Base-by-base conservation (phyloP, 2,329 filamentous ascomycete genomes). In the Septoria linicola region DNA sequence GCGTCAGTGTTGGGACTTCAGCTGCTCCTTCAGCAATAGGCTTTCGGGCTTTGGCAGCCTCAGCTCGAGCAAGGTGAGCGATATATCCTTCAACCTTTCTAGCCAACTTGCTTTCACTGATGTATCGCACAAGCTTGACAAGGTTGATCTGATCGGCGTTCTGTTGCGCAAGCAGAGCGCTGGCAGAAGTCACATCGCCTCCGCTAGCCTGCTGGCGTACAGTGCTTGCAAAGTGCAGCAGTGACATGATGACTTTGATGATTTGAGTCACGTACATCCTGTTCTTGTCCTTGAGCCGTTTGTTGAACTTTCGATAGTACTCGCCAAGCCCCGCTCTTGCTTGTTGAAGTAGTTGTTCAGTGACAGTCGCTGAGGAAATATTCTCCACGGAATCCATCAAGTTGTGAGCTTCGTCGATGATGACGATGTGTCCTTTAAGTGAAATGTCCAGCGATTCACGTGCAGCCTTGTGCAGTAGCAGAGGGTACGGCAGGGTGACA, bases 341-440 rank as follows among this genome's bases (percentile, higher is more conserved):
- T 52, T 80, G 79, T 42, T 81, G 81, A 14, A 97, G 74, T 56
- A 96, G 90, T 20, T 74, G 74, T 3, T 95, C 73, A 2, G 81
- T 82, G 16, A 97, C 79, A 30, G 87, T 82, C 0, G 89, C 82
- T 0, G 91, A 91, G 67, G 96, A 84, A 27, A 96, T 93, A 39
- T 84, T 86, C 13, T 89, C 82, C 39, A 99, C 89, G 0, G 92
- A 90, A 68, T 96, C 91, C 86, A 96, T 96, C 45, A 99, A 81
- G 65, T 99, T 99, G 68, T 99, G 93, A 0, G 93, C 93, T 73
- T 99, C 93, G 61, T 99, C 93, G 41, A 99, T 88, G 20, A 99
- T 87, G n/a, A 99, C 84, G 0, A 99, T 78, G 64, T 95, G 93
- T 4, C 84, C 83, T 62, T 95, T 90, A 7, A 99, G 72, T 19